Conservation (phyloP, 129 eudicot species). For the Centaurea solstitialis region DNA sequence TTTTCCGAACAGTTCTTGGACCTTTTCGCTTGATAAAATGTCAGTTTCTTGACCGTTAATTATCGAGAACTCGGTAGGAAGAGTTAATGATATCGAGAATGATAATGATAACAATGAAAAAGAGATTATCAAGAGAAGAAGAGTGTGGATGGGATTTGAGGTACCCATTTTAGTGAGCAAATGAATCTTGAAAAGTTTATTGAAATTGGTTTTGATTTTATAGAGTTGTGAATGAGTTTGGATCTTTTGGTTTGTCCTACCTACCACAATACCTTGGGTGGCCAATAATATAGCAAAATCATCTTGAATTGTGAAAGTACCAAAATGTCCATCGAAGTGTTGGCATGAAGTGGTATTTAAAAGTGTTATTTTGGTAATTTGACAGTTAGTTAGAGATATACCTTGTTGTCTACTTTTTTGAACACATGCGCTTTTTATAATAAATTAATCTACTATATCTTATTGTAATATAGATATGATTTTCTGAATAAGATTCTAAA, state of each 20-base stretch:
- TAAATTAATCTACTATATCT: background rate
- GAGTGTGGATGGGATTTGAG: conserved; percentile 22
- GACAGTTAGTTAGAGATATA: background rate
- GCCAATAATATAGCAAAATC: conserved; percentile 10
- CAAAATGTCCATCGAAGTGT: conserved; percentile 17
- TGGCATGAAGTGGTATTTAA: background rate
- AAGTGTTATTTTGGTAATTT: conserved; percentile 23
- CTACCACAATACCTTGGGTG: conserved; percentile 27
- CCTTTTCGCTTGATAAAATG: conserved; percentile 31
- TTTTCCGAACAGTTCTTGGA: conserved; percentile 40
- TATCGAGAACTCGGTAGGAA: conserved; percentile 42
- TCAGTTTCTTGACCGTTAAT: conserved; percentile 26
- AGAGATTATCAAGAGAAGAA: conserved; percentile 30
- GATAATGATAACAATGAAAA: conserved; percentile 6
- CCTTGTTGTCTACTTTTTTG: conserved; percentile 29
- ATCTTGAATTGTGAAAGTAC: conserved; percentile 20
- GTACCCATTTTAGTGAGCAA: conserved; percentile 36
- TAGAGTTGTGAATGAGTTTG: conserved; percentile 17
- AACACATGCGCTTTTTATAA: conserved; percentile 13
- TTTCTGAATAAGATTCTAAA: background rate
- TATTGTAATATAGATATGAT: background rate
- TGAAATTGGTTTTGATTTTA: conserved; percentile 9
- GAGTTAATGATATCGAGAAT: conserved; percentile 13
- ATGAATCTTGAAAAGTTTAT: conserved; percentile 23
- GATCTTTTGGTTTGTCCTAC: conserved; percentile 29